Conservation (phyloP, 768 basidiomycete genomes). For the Nevesoporus exiguus region DNA sequence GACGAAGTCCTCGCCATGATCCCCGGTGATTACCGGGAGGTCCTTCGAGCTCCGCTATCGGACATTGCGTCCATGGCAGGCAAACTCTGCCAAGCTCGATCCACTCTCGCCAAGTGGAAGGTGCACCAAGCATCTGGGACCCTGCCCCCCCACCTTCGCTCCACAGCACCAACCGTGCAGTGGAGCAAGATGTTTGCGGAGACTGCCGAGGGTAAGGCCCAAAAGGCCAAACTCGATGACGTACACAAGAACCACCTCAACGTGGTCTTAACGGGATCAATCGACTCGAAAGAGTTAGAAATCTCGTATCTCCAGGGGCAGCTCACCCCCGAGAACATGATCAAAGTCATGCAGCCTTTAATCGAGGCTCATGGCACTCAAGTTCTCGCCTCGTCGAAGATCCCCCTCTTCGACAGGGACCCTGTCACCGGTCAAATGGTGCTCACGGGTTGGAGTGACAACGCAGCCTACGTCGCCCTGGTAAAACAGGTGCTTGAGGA, state of each 20-base stretch:
- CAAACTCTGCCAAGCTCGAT: too few species aligned
- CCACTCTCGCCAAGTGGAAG: background rate
- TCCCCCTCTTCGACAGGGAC: background rate
- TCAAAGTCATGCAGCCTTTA: too few species aligned
- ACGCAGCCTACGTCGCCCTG: background rate
- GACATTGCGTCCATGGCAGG: too few species aligned
- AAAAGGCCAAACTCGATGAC: background rate
- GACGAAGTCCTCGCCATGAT: too few species aligned
- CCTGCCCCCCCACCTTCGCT: background rate
- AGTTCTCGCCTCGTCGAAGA: background rate
- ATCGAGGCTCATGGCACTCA: too few species aligned
- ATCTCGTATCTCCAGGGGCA: background rate
- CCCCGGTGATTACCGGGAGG: too few species aligned
- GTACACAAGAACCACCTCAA: background rate
- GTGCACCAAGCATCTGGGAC: background rate
- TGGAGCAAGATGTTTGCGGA: background rate
- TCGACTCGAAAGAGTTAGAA: background rate
- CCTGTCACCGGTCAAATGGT: background rate
- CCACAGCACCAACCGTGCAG: background rate
- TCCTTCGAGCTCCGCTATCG: too few species aligned
- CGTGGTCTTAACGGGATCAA: background rate
- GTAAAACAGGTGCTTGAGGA: background rate
- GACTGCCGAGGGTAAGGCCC: background rate
- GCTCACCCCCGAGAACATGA: background rate
- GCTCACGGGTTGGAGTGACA: background rate